Conservation (phyloP, 2,329 filamentous ascomycete species). For the Xylaria sp. region DNA sequence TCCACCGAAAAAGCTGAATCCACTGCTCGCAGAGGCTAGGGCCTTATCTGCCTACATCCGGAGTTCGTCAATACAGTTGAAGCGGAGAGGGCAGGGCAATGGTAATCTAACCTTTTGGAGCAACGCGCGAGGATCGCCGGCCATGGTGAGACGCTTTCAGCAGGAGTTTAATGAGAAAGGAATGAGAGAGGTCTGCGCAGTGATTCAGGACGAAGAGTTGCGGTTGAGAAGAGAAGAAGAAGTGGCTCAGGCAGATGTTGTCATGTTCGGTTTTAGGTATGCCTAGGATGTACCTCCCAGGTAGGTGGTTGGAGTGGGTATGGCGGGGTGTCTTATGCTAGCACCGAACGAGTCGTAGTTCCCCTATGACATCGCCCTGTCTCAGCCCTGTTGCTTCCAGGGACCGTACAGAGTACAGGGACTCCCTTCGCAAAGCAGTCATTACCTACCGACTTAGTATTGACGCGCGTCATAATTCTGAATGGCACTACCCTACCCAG, state of each 20-base stretch:
- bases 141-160: constrained; percentile 62
- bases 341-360: not conserved
- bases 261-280: constrained; percentile 20
- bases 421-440: not conserved
- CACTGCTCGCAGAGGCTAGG: constrained; percentile 76
- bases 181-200: constrained; percentile 20
- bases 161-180: not conserved
- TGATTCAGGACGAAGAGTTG: constrained; percentile 18
- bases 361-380: constrained; percentile 7
- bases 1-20: constrained; percentile 91
- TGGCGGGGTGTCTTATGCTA: constrained; percentile 32
- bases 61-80: constrained; percentile 36
- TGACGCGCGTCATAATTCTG: not conserved
- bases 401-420: too few species aligned
- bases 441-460: not conserved
- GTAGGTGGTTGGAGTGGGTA: constrained; percentile 12
- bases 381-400: constrained; percentile 11
- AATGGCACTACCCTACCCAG: too few species aligned
- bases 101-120: constrained; percentile 74
- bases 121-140: constrained; percentile 80
- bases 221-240: constrained; percentile 20
- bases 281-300: not conserved
- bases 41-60: constrained; percentile 82
- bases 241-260: constrained; percentile 24
- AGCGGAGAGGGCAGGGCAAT: constrained; percentile 46